A percentile compares a stretch with the other conserved stretches of the same genome.
Evolutionary conservation across 352 stramenopile species (phyloP).

Genomic region (Phytophthora palmivora): DNA sequence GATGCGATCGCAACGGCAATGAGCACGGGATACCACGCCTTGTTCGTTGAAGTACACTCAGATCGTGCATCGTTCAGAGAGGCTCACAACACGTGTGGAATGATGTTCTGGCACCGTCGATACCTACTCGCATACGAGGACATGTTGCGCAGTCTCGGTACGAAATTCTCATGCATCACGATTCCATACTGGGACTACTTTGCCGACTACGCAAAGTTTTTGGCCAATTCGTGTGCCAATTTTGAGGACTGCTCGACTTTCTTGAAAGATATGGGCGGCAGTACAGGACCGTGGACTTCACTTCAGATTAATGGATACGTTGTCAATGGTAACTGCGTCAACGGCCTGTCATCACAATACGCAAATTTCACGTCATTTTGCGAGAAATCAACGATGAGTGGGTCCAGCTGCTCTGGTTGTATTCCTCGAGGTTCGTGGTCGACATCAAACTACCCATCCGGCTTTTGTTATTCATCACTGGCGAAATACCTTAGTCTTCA

Average conservation of each 20-base stretch:
- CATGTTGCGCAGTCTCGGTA: conserved; percentile 72
- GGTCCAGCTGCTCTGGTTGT: conserved; percentile 49
- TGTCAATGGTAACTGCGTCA: conserved; percentile 38
- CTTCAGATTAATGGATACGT: conserved; percentile 31
- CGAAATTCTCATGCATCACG: conserved; percentile 70
- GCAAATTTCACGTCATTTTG: conserved; percentile 56
- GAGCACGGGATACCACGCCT: conserved; percentile 49
- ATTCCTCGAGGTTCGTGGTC: conserved; percentile 66
- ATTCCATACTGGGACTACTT: conserved; percentile 87
- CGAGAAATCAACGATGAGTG: conserved; percentile 47
- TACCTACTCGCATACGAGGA: conserved; percentile 78
- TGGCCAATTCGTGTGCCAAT: conserved; percentile 40
- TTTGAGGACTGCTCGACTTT: conserved; percentile 71
- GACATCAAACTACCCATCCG: conserved; percentile 50
- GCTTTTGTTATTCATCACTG: conserved; percentile 63
- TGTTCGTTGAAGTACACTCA: conserved; percentile 67
- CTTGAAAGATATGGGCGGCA: conserved; percentile 68
- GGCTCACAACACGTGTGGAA: conserved; percentile 52
- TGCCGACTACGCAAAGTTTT: conserved; percentile 60
- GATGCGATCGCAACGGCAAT: conserved; percentile 70
- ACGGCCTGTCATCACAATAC: conserved; percentile 31
- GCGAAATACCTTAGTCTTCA: conserved; percentile 51
- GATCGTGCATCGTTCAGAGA: conserved; percentile 51
- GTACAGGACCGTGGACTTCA: conserved; percentile 28
- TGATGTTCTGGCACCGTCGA: conserved; percentile 77